Evolutionary conservation across 495 filamentous ascomycete species (phyloP).

Genomic region (Xylaria venustula): DNA sequence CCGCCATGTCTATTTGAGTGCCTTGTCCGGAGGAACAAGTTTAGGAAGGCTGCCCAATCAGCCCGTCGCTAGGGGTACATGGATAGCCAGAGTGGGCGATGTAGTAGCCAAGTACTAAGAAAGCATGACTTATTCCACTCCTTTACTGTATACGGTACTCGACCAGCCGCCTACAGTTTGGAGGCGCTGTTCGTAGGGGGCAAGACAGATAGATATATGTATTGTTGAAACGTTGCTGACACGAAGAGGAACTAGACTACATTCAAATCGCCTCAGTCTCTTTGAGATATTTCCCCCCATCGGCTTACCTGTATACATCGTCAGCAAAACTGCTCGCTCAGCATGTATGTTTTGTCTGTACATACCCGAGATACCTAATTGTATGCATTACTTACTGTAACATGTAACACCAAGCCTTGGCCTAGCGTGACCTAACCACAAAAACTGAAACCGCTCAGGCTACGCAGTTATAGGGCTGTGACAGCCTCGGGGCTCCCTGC

Average conservation of each 20-base stretch:
- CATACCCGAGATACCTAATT: too few relatives aligned
- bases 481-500: background rate
- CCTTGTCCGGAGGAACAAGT: background rate
- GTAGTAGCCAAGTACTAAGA: background rate
- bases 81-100: background rate
- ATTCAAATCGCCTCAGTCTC: background rate
- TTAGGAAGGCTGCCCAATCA: background rate
- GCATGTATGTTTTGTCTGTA: too few relatives aligned
- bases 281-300: background rate
- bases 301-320: background rate
- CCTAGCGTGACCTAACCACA: too few relatives aligned
- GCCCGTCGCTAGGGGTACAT: conserved; percentile 2
- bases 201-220: background rate
- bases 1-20: background rate
- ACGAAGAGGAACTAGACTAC: background rate
- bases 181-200: background rate
- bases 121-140: background rate
- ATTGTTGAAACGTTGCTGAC: background rate
- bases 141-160: too few relatives aligned
- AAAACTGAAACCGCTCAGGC: background rate
- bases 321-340: background rate
- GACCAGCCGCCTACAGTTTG: background rate
- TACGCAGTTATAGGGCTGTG: background rate
- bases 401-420: too few relatives aligned
- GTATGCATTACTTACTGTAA: too few relatives aligned